Evolutionary conservation across 495 filamentous ascomycete species (phyloP), one percentile per base, ranked within the genome.

Genomic region (Pseudomonodictys pantanalensis): DNA sequence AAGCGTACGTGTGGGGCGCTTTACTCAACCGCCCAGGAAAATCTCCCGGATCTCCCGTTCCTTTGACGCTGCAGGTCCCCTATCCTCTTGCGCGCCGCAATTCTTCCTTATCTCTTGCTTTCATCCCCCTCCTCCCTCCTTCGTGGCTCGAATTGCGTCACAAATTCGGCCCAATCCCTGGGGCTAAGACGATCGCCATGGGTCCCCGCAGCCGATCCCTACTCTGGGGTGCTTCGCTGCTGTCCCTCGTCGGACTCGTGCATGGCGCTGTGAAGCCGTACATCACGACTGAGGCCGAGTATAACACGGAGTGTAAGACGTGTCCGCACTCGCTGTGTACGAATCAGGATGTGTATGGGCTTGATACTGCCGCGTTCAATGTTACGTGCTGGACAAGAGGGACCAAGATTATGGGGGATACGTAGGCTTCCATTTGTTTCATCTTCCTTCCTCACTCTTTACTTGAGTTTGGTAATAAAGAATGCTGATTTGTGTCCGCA

Each of bases 301-400:
- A 30, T 42, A 58, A 50, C 46, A 67, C 65, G 8, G 65, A 67
- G 24, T 67, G 65, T 45, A 67, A 67, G 29, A 64, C 59, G 11
- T 64, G 65, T 28, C 65, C 65, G 32, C 47, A 53, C n/a, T 47
- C 50, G 17, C 51, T 67, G 2, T 64, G 65, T 54, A 12, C 65
- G 12, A 67, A 67, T 33, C 46, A 56, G 32, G 15, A 52, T 7
- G 30, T 24, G 10, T 67, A 67, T 43, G 38, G 15, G 12, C 17
- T n/a, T 4, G 44, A 47, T 3, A n/a, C n/a, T n/a, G 62, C 55
- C 17, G 26, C 24, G 6, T 45, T 65, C 23, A 65, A 65, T 43
- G 51, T 45, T 18, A 64, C 51, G n/a, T 67, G 65, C 35, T 64
- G 60, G 60, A 64, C 65, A 12, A 32, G 44, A 20, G 65, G 65